These are phyloP conservation scores for Agroathelia rolfsii DNA, from an alignment of 1,284 basidiomycete genomes.

Conservation along the genomic window DNA sequence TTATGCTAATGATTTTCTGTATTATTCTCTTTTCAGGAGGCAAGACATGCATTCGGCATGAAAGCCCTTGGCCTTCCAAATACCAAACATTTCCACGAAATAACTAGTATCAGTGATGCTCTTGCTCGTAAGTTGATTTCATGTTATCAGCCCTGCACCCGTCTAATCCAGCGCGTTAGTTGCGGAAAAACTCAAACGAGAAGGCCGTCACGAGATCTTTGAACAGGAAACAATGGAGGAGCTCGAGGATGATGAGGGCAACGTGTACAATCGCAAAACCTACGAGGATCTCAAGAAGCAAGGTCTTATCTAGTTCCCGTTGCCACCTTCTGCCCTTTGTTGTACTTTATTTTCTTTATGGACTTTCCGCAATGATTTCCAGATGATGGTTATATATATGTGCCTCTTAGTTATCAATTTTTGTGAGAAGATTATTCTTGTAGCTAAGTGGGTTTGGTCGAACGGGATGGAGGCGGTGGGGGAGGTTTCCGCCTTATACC, in stretches of 20 bases:
- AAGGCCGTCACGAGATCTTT: slow-evolving; percentile 85
- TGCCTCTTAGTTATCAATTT: slow-evolving; percentile 4
- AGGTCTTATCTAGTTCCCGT: slow-evolving; percentile 56
- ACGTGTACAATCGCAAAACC: slow-evolving; percentile 87
- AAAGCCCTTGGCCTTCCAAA: slow-evolving; percentile 94
- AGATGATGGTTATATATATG: slow-evolving; percentile 11
- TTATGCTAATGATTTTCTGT: slow-evolving; percentile 10
- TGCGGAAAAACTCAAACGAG: slow-evolving; percentile 91
- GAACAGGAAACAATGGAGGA: slow-evolving; percentile 93
- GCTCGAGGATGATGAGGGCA: slow-evolving; percentile 92
- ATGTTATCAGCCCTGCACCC: slow-evolving; percentile 5
- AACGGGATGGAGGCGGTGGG: slow-evolving; percentile 26
- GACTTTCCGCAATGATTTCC: slow-evolving; percentile 9
- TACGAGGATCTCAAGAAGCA: slow-evolving; percentile 90
- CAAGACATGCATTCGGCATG: slow-evolving; percentile 97
- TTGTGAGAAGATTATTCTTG: too few relatives aligned
- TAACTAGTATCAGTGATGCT: slow-evolving; percentile 95
- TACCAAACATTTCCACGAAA: slow-evolving; percentile 98
- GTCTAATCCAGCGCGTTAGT: slow-evolving; percentile 36
- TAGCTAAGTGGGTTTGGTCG: slow-evolving; percentile 15
- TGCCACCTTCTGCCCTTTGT: slow-evolving; percentile 6
- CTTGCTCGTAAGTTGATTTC: slow-evolving; percentile 61
- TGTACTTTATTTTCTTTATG: slow-evolving; percentile 7
- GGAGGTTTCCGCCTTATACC: slow-evolving; percentile 20
- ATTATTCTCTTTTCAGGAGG: slow-evolving; percentile 49